phyloP scores from a whole-genome alignment of 345 rosid species.

The Murraya koenigii region DNA sequence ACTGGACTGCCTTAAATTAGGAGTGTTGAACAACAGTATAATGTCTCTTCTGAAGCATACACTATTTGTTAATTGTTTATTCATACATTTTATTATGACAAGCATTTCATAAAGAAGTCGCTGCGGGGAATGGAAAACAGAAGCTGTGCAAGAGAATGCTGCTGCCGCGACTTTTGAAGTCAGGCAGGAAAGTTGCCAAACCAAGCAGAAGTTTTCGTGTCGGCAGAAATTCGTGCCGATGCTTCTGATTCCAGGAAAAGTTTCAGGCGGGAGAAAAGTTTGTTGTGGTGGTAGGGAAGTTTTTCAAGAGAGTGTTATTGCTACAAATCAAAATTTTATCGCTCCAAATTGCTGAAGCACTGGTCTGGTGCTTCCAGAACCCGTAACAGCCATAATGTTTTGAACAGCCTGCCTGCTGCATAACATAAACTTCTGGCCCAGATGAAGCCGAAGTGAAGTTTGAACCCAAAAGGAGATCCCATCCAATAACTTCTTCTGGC shows the following conservation, averaged over 20 bases:
- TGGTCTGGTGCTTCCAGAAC: neutral
- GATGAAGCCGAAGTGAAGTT: neutral
- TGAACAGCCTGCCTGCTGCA: too few species aligned
- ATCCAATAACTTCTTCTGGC: too few species aligned
- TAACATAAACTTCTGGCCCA: neutral
- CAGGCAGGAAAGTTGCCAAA: neutral
- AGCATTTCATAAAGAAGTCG: too few species aligned
- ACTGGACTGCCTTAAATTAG: conserved; percentile 4
- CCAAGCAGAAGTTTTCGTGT: neutral
- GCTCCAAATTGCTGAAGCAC: neutral
- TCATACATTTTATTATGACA: conserved; percentile 1
- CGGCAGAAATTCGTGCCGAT: neutral
- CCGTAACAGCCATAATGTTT: neutral
- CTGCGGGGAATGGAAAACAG: neutral
- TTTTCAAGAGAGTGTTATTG: too few species aligned
- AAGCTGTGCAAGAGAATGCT: neutral
- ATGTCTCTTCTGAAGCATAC: neutral
- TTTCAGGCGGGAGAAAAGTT: neutral
- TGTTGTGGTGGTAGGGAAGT: neutral
- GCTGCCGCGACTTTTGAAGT: neutral
- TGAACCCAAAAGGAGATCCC: neutral
- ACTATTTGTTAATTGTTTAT: conserved; percentile 24
- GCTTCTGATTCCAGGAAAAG: neutral
- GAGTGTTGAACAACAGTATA: neutral
- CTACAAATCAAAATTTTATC: neutral